Base-by-base conservation (phyloP, 176 grass and related monocot genomes). In the Metroxylon sagu region DNA sequence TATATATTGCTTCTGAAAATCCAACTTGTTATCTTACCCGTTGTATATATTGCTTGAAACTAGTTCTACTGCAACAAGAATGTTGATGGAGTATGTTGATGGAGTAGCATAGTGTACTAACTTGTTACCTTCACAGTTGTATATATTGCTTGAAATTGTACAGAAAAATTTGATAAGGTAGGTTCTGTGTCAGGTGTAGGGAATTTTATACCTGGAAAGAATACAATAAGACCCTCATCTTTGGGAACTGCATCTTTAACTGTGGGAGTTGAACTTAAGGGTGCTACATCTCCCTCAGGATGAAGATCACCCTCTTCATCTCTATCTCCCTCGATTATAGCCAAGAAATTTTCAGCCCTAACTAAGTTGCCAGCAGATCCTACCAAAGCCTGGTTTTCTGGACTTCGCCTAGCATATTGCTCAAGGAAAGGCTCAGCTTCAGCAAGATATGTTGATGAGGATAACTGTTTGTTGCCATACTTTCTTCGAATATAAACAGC, bases 381-480 rank as follows among this genome's bases (percentile, higher is more conserved):
- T 62, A 97, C 80, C 77, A 97, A 74, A 72, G 78, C 78, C 73
- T 91, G 87, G 73, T 97, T 97, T 69, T 66, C 68, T 39, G 76
- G 83, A 73, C 87, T 91, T 52, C 72, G 69, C 61, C 79, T 88
- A 61, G 92, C 92, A 48, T 97, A 97, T 52, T 77, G 80, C 80
- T 97, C 87, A 68, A 97, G 84, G 80, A 97, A 97, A 72, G 84
- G 92, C 62, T 97, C 92, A 31, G 92, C 92, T 74, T 97, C 87
- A 75, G 54, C 80, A 59, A 97, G 86, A 62, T 91, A 97, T 51
- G 57, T 85, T 15, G 92, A 90, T 28, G 86, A 85, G 52, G 70
- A 85, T 2, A 97, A 81, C 50, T 72, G 81, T 64, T 91, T 97
- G 52, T 71, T 85, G 60, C 76, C 83, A 60, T 64, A 91, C 66